Evolutionary conservation across 805 yeast species (phyloP).

Genomic region (Torulaspora maleeae): DNA sequence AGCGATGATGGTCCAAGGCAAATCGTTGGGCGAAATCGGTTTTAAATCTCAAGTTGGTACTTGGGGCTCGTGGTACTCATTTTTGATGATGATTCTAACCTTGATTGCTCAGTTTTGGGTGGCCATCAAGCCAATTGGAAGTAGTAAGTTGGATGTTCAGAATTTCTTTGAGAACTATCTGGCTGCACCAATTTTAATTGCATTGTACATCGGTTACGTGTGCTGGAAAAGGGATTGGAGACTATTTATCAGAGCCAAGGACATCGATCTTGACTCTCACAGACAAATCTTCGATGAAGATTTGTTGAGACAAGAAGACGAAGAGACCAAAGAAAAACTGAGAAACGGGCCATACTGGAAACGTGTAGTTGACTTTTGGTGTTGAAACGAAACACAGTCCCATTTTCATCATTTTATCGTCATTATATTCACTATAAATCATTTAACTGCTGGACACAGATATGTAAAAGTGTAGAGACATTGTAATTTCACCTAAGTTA

Average conservation of each 20-base stretch:
- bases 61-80: constrained; percentile 50
- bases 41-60: constrained; percentile 49
- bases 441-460: constrained; percentile 5
- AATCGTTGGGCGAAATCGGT: constrained; percentile 47
- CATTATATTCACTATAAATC: constrained; percentile 4
- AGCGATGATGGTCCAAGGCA: constrained; percentile 54
- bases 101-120: constrained; percentile 62
- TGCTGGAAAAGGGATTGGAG: constrained; percentile 45
- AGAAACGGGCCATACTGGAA: constrained; percentile 29
- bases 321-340: constrained; percentile 28
- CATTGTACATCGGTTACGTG: constrained; percentile 44
- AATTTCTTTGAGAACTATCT: constrained; percentile 44
- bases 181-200: constrained; percentile 44
- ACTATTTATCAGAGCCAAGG: constrained; percentile 29
- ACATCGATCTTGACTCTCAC: constrained; percentile 30
- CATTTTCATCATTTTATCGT: neutral
- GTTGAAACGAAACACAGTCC: constrained; percentile 15
- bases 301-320: constrained; percentile 32
- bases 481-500: constrained; percentile 1
- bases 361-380: constrained; percentile 34
- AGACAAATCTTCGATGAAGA: constrained; percentile 36
- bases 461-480: constrained; percentile 5
- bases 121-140: constrained; percentile 52
- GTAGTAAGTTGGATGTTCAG: constrained; percentile 36
- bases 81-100: constrained; percentile 46